Conservation (phyloP, 139 green algal species). For the Nannochloris sp. region DNA sequence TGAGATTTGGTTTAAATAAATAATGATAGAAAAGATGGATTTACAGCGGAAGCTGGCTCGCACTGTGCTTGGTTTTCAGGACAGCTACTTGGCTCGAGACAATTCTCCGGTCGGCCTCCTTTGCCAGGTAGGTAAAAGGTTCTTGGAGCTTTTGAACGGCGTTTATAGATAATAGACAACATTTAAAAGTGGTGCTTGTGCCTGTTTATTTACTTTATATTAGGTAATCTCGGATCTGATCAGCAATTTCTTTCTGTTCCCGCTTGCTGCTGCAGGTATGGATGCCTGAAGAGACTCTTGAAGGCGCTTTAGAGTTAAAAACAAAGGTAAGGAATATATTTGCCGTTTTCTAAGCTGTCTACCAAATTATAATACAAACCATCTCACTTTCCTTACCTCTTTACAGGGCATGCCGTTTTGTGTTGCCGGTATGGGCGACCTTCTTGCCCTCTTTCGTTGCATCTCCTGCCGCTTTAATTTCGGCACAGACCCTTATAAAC, state of each 20-base stretch:
- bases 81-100: slow-evolving; percentile 13
- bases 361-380: neutral
- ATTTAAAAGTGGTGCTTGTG: too few species aligned
- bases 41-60: slow-evolving; percentile 23
- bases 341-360: neutral
- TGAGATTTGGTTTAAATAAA: too few species aligned
- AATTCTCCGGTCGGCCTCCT: slow-evolving; percentile 17
- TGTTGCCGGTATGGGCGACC: slow-evolving; percentile 40
- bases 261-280: slow-evolving; percentile 20
- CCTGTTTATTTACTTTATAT: too few species aligned
- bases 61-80: slow-evolving; percentile 24
- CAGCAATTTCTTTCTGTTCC: neutral
- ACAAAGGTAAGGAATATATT: slow-evolving; percentile 22
- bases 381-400: neutral
- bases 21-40: too few species aligned
- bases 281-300: slow-evolving; percentile 21
- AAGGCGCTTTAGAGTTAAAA: slow-evolving; percentile 17
- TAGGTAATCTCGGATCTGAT: too few species aligned
- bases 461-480: slow-evolving; percentile 50
- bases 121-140: slow-evolving; percentile 28
- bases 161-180: too few species aligned
- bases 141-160: too few species aligned
- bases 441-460: slow-evolving; percentile 48
- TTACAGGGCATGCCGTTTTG: slow-evolving; percentile 42
- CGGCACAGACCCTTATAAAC: slow-evolving; percentile 19